Percentiles rank a stretch among this genome's conserved stretches.
phyloP scores from a whole-genome alignment of 2,329 filamentous ascomycete genomes.

The Calonectria montana region DNA sequence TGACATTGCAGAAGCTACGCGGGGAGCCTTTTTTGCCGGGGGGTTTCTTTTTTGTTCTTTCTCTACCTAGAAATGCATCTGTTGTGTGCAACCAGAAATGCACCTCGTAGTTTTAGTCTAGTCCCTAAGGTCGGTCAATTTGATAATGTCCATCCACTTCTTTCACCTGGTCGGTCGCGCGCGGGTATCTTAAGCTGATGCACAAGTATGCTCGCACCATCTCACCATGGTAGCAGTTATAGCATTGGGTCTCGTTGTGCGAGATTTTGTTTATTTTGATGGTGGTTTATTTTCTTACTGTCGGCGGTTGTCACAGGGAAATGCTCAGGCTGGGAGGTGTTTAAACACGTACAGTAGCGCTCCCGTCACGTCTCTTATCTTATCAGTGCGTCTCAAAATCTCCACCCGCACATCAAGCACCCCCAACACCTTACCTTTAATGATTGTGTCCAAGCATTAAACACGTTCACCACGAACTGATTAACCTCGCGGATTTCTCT shows the following conservation, averaged over 20 bases:
- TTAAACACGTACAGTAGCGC: slow-evolving; percentile 3
- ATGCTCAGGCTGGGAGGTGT: not conserved
- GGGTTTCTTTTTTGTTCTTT: not conserved
- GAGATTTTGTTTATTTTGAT: slow-evolving; percentile 20
- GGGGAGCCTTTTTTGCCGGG: not conserved
- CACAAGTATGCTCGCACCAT: not conserved
- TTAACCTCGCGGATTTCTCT: not conserved
- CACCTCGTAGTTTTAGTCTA: not conserved
- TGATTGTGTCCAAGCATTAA: slow-evolving; percentile 20
- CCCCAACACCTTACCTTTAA: slow-evolving; percentile 22
- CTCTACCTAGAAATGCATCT: not conserved
- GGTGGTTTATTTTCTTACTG: slow-evolving; percentile 17
- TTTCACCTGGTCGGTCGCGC: not conserved
- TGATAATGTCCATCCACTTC: not conserved
- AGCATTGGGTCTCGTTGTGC: not conserved
- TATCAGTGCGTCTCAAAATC: slow-evolving; percentile 25
- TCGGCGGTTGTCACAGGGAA: slow-evolving; percentile 20
- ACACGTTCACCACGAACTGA: slow-evolving; percentile 9
- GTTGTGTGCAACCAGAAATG: not conserved
- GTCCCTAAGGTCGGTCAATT: not conserved
- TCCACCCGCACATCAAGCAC: slow-evolving; percentile 10
- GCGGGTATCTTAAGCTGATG: not conserved
- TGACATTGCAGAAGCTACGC: slow-evolving; percentile 4
- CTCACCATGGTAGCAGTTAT: not conserved
- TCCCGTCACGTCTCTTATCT: slow-evolving; percentile 17